A percentile compares a stretch with the other conserved stretches of the same genome.
Evolutionary conservation across 345 rosid genomes (phyloP).

Genomic region (Eucalyptus lansdowneana): DNA sequence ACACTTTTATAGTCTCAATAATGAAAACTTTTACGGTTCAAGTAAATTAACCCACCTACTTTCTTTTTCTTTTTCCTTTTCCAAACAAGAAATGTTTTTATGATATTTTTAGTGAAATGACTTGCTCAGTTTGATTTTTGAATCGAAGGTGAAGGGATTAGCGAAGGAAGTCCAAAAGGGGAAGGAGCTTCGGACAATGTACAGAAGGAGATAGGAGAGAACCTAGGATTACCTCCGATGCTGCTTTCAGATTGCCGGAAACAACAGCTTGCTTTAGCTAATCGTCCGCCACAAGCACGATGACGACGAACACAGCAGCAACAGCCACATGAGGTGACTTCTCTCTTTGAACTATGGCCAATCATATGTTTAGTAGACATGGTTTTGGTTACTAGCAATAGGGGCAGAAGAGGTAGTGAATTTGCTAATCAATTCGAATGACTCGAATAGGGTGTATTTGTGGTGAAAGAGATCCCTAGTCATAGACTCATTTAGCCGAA

Average conservation of each 20-base stretch:
- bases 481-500: background rate
- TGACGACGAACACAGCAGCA: background rate
- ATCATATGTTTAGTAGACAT: background rate
- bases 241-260: slow-evolving; percentile 51
- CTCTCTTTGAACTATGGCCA: background rate
- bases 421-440: background rate
- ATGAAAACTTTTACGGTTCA: background rate
- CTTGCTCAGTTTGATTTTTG: background rate
- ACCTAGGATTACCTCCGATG: slow-evolving; percentile 32
- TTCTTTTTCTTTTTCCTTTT: too few relatives aligned
- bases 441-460: background rate
- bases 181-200: slow-evolving; percentile 20
- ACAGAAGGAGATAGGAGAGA: slow-evolving; percentile 34
- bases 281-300: slow-evolving; percentile 5
- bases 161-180: slow-evolving; percentile 23
- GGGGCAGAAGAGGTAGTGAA: background rate
- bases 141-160: slow-evolving; percentile 16
- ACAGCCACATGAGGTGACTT: slow-evolving; percentile 24
- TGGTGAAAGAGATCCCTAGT: background rate
- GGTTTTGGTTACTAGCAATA: background rate
- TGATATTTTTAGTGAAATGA: too few relatives aligned
- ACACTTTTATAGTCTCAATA: background rate
- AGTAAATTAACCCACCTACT: background rate
- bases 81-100: background rate
- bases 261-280: slow-evolving; percentile 27